Evolutionary conservation across 202 grass and related monocot genomes (phyloP).

Genomic region (Setaria viridis): DNA sequence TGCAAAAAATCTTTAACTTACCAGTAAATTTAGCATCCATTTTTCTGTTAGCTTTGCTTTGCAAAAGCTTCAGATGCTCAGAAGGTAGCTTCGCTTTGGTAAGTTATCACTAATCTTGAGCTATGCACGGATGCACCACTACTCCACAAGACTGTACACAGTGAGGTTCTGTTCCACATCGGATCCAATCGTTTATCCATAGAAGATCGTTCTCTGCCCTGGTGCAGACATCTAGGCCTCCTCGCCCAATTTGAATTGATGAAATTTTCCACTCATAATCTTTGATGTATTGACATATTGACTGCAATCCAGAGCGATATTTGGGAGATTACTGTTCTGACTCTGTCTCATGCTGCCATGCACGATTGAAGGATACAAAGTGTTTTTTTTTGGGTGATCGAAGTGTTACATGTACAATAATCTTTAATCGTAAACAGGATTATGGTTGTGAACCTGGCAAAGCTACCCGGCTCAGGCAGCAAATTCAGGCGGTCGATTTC

Average conservation of each 20-base stretch:
- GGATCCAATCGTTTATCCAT: neutral
- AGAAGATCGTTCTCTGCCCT: conserved; percentile 16
- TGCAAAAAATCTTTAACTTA: neutral
- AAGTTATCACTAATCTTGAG: conserved; percentile 20
- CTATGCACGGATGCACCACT: neutral
- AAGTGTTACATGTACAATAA: neutral
- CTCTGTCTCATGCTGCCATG: neutral
- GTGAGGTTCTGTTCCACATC: neutral
- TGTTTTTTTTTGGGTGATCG: neutral
- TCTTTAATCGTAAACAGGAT: conserved; percentile 15
- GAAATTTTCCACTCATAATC: conserved; percentile 17
- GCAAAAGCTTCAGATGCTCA: conserved; percentile 19
- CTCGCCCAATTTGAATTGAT: conserved; percentile 23
- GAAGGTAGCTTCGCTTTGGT: conserved; percentile 25
- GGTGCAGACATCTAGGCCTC: neutral
- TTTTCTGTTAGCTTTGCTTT: conserved; percentile 41
- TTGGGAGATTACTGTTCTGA: conserved; percentile 12
- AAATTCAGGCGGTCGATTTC: too few species aligned
- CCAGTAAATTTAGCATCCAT: neutral
- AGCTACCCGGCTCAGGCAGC: too few species aligned
- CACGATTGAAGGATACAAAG: neutral
- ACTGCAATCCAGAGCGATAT: conserved; percentile 6
- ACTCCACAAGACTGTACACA: conserved; percentile 20
- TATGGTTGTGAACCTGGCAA: neutral
- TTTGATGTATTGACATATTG: conserved; percentile 33